Conservation (phyloP, 2,329 filamentous ascomycete species). For the Alternaria viburni region DNA sequence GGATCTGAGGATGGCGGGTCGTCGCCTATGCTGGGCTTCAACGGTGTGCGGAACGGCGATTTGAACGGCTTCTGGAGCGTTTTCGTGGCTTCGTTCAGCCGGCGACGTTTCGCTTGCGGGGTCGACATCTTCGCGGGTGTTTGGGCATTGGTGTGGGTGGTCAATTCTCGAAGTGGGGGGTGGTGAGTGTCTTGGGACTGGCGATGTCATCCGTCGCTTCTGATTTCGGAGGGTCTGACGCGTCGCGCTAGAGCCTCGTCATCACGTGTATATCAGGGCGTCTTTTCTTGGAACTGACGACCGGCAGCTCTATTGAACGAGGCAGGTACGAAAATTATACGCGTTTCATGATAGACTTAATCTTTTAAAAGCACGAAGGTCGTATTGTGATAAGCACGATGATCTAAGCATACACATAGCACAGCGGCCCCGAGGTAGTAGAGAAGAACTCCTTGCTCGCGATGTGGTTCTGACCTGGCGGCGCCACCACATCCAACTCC, state of each 20-base stretch:
- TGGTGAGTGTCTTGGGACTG: not conserved
- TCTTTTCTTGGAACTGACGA: not conserved
- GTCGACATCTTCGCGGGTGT: conserved; percentile 51
- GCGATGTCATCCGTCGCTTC: conserved; percentile 11
- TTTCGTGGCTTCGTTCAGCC: conserved; percentile 63
- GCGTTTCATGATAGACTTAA: not conserved
- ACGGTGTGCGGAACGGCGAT: conserved; percentile 66
- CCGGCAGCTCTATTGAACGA: not conserved
- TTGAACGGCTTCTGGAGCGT: conserved; percentile 74
- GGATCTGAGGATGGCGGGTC: conserved; percentile 36
- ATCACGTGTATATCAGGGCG: conserved; percentile 1
- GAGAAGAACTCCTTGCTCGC: conserved; percentile 36
- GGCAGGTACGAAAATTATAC: not conserved
- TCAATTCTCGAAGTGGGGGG: not conserved
- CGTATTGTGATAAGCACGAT: not conserved
- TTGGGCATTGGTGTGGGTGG: conserved; percentile 15
- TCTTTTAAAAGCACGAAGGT: not conserved
- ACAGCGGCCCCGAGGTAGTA: conserved; percentile 40
- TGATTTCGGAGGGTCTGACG: not conserved
- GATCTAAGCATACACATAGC: conserved; percentile 40
- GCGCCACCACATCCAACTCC: conserved; percentile 34
- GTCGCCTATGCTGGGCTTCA: conserved; percentile 32
- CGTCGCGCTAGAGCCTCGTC: conserved; percentile 5
- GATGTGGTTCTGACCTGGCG: conserved; percentile 28
- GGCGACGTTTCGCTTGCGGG: conserved; percentile 67